A percentile compares a stretch with the other conserved stretches of the same genome.
These are phyloP conservation scores for Logfia minima DNA, from an alignment of 129 eudicot species.

Conservation along the genomic window DNA sequence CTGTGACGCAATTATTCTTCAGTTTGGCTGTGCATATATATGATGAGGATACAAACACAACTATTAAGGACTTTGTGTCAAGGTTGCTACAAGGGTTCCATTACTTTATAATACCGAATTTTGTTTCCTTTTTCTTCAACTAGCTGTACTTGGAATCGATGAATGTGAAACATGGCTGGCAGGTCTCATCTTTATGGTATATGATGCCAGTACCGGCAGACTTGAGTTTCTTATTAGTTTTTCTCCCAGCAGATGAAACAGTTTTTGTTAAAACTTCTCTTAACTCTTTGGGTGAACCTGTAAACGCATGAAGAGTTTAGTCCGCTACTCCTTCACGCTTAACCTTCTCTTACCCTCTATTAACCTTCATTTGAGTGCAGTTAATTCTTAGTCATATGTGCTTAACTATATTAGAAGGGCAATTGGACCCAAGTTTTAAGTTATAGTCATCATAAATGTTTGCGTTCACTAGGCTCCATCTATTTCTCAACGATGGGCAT, in stretches of 20 bases:
- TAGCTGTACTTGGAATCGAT: conserved; percentile 22
- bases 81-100: not conserved
- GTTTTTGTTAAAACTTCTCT: not conserved
- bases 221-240: conserved; percentile 23
- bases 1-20: conserved; percentile 41
- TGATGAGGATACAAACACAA: conserved; percentile 3
- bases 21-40: conserved; percentile 17
- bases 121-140: conserved; percentile 11
- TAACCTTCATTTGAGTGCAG: not conserved
- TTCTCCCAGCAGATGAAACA: conserved; percentile 6
- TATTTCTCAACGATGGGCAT: not conserved
- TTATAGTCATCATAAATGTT: not conserved
- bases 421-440: not conserved
- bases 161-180: conserved; percentile 8
- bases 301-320: not conserved
- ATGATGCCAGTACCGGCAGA: conserved; percentile 3
- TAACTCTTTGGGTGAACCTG: not conserved
- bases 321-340: not conserved
- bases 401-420: not conserved
- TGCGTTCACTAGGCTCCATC: not conserved
- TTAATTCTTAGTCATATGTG: not conserved
- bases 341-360: too few species aligned
- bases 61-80: conserved; percentile 2
- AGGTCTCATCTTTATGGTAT: conserved; percentile 21
- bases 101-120: conserved; percentile 18